Percentiles rank a stretch among this genome's conserved stretches.
phyloP scores from a whole-genome alignment of 768 basidiomycete species.

The Lentinula raphanica region DNA sequence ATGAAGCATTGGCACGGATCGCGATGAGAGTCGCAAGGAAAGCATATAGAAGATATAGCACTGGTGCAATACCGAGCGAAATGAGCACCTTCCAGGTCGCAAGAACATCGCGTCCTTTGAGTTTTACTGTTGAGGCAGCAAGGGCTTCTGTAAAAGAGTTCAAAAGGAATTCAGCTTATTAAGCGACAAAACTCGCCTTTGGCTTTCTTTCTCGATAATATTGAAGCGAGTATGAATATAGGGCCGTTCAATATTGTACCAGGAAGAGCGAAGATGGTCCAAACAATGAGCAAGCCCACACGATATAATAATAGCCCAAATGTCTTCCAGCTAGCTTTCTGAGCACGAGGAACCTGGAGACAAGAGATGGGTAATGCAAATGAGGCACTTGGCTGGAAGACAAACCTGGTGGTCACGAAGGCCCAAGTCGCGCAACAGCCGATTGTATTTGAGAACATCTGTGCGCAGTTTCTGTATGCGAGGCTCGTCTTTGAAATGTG shows the following conservation, averaged over 20 bases:
- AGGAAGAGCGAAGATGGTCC: slow-evolving; percentile 83
- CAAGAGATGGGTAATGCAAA: not conserved
- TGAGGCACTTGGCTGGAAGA: not conserved
- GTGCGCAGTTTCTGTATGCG: slow-evolving; percentile 74
- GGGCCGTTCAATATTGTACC: slow-evolving; percentile 90
- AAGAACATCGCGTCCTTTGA: slow-evolving; percentile 93
- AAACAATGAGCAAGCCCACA: slow-evolving; percentile 66
- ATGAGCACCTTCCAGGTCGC: slow-evolving; percentile 98
- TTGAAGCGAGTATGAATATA: slow-evolving; percentile 84
- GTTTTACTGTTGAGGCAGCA: slow-evolving; percentile 91
- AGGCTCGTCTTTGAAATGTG: slow-evolving; percentile 89
- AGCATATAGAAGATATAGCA: slow-evolving; percentile 82
- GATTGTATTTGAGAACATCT: slow-evolving; percentile 87
- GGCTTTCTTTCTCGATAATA: slow-evolving; percentile 85
- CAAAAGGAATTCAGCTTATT: slow-evolving; percentile 2
- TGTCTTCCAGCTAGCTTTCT: slow-evolving; percentile 83
- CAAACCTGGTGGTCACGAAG: slow-evolving; percentile 88
- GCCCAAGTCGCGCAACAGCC: slow-evolving; percentile 81
- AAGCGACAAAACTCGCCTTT: slow-evolving; percentile 49
- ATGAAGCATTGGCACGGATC: slow-evolving; percentile 57
- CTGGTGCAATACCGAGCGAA: slow-evolving; percentile 83
- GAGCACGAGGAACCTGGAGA: slow-evolving; percentile 76
- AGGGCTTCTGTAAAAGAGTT: slow-evolving; percentile 69
- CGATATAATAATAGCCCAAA: slow-evolving; percentile 82
- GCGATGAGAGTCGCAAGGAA: slow-evolving; percentile 70